Evolutionary conservation across 2,329 filamentous ascomycete genomes (phyloP), one percentile per base, ranked within the genome.

Genomic region (Geoglossum cookeanum): DNA sequence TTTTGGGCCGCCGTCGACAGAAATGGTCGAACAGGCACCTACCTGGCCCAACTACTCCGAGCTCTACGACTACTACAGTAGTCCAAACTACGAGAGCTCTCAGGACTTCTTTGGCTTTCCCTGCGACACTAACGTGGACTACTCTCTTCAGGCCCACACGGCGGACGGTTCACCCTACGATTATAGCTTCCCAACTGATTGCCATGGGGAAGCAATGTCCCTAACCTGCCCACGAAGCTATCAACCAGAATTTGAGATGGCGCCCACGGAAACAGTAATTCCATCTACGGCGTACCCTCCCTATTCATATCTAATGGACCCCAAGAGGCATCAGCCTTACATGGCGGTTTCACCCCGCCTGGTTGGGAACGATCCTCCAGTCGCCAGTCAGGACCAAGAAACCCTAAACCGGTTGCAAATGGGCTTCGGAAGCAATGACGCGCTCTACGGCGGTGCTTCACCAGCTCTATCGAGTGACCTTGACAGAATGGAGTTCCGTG

Each of bases 201-300:
- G n/a, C 7, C 4, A 42, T 2, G 35, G 33, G 22, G 29, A 33
- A 8, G 39, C 47, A 13, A 47, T 35, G 33, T 17, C 55, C 32
- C 32, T 32, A 13, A 39, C 53, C 11, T 52, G 55, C 30, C 57
- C 57, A 22, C 57, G 57, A n/a, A 59, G 53, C 33, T 57, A 59
- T 57, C 44, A 44, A 17, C 15, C 56, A 8, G 57, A 57, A 27
- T 39, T 59, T 13, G 35, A 13, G 4, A 39, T 32, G 42, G 53
- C 7, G 8, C 45, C 42, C 11, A 9, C n/a, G 2, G 17, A 33
- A 35, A 48, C 29, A 5, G 3, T 44, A 13, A 17, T 32, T 22
- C 30, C 22, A 22, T 22, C 48, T 4, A 29, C n/a, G n/a, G 52
- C 42, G 35, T 56, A 44, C 35, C 52, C 51, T n/a, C 51, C 51